phyloP scores from a whole-genome alignment of 2,329 filamentous ascomycete species.

The Metarhizium humberi region DNA sequence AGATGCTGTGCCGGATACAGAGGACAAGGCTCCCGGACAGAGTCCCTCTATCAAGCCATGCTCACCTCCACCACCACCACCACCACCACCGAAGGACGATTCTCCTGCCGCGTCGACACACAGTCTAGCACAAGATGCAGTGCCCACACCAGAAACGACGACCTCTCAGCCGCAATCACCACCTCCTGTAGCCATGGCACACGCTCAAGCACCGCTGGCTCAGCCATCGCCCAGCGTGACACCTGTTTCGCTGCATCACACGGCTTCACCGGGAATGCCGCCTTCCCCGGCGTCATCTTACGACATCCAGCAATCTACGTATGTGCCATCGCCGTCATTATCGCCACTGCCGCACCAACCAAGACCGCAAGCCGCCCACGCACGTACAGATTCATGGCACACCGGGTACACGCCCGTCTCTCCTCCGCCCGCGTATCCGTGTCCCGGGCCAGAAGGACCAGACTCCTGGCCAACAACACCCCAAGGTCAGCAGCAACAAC shows the following conservation, averaged over 20 bases:
- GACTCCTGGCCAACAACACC: background rate
- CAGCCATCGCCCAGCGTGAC: background rate
- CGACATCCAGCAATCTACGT: constrained; percentile 5
- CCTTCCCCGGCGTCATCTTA: constrained; percentile 1
- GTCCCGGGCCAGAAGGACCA: background rate
- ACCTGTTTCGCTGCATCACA: background rate
- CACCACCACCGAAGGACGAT: background rate
- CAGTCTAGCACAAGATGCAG: background rate
- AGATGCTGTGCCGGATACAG: background rate
- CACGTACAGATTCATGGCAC: background rate
- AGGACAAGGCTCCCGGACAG: background rate
- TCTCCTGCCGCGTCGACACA: background rate
- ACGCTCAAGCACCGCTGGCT: background rate
- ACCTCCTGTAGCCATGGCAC: background rate
- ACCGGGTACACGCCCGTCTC: constrained; percentile 4
- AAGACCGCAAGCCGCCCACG: constrained; percentile 6
- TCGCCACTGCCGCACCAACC: constrained; percentile 2
- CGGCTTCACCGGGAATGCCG: background rate
- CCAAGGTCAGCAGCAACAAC: too few species aligned
- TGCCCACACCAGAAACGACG: background rate
- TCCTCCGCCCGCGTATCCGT: constrained; percentile 3
- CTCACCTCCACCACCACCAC: background rate
- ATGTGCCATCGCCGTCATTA: constrained; percentile 5
- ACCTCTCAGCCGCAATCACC: background rate
- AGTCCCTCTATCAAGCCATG: background rate